Base-by-base conservation (phyloP, 441 rosid genomes). In the Populus hybrid region DNA sequence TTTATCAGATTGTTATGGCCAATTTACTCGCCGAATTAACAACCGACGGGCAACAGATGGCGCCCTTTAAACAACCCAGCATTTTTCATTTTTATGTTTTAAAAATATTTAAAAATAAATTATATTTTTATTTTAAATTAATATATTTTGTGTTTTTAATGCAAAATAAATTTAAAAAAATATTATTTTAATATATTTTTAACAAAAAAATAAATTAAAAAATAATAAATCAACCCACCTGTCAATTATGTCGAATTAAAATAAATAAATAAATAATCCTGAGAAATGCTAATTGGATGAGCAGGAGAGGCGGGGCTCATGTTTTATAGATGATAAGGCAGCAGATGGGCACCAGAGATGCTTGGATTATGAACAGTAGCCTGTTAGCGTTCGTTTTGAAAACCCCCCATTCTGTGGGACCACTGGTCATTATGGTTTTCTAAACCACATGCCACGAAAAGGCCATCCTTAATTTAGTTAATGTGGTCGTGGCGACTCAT, bases 11-110 rank as follows among this genome's bases (percentile, higher is more conserved):
- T 42, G 66, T 40, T 70, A 21, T 63, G 50, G 29, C 73, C 73
- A 59, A 74, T 64, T 69, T 63, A 72, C 71, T 67, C 29, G 71
- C 79, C 76, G 64, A 75, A 26, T 10, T 50, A 64, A 75, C 8
- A 2, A 6, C 21, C 64, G 21, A 7, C 7, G 16, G 28, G 2
- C 24, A 12, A 11, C 65, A n/a, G 6, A 28, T 35, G 24, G 40
- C 69, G 14, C 66, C 6, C 3, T 63, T n/a, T n/a, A 3, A n/a
- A n/a, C 66, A 7, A 63, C 23, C 23, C 28, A 21, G 2, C 66
- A 9, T 4, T 61, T 61, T 63, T 63, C n/a, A 9, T 8, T n/a
- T 63, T 63, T 38, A 38, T 38, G 9, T 38, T 38, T 38, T 2
- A 33, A 33, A 6, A 33, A 33, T 1, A 33, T 33, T 33, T 6